phyloP scores from a whole-genome alignment of 495 filamentous ascomycete genomes.

The Acidiella bohemica region DNA sequence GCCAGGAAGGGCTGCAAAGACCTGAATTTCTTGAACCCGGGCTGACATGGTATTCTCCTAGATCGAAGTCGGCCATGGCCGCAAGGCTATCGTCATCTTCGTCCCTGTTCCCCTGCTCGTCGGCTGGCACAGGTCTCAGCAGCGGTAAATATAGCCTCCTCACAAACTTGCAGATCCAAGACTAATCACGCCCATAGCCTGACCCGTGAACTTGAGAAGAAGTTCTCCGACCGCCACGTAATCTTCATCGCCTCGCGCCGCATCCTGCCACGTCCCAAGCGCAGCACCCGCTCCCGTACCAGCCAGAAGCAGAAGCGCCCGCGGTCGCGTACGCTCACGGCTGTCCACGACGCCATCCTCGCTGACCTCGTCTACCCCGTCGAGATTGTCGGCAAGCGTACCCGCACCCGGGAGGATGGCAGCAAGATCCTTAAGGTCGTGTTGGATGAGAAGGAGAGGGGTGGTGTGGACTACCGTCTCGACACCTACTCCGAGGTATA shows the following conservation, averaged over 20 bases:
- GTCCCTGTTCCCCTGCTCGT: constrained; percentile 93
- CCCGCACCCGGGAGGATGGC: constrained; percentile 92
- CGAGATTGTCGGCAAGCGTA: constrained; percentile 98
- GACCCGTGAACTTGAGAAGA: constrained; percentile 99
- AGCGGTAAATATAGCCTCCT: constrained; percentile 56
- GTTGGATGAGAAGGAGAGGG: constrained; percentile 98
- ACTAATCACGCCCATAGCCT: constrained; percentile 43
- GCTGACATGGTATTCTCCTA: constrained; percentile 37
- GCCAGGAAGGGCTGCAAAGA: no score
- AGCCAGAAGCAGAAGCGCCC: constrained; percentile 95
- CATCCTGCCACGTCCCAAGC: constrained; percentile 95
- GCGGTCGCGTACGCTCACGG: constrained; percentile 88
- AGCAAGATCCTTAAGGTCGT: constrained; percentile 96
- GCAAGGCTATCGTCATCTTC: constrained; percentile 99
- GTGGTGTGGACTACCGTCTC: constrained; percentile 93
- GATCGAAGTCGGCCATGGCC: constrained; percentile 99
- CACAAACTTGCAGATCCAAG: background rate
- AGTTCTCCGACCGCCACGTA: constrained; percentile 99
- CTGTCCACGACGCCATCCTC: constrained; percentile 95
- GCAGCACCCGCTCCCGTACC: constrained; percentile 84
- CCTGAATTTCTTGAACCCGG: no score
- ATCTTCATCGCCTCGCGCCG: constrained; percentile 96
- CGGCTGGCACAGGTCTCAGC: constrained; percentile 96
- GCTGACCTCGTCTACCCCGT: constrained; percentile 95
- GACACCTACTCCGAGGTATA: constrained; percentile 99